Conservation (phyloP, 768 basidiomycete genomes). For the Termitomyces sp. region DNA sequence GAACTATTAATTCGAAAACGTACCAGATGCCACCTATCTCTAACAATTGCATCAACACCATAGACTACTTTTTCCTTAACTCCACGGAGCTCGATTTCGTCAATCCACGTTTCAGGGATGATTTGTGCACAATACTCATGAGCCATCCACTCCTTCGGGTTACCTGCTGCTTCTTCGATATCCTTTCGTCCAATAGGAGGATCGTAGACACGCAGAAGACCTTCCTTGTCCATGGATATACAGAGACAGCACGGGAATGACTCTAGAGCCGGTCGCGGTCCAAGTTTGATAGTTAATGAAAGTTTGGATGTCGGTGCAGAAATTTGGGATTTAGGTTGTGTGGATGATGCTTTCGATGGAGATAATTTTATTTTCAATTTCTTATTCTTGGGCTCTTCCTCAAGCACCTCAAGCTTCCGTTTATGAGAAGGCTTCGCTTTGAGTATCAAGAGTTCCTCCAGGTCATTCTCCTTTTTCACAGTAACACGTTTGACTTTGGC, state of each 20-base stretch:
- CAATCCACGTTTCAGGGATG: constrained; percentile 91
- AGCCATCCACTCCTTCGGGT: constrained; percentile 59
- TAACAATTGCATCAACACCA: constrained; percentile 85
- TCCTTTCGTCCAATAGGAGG: constrained; percentile 56
- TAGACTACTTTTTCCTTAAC: constrained; percentile 55
- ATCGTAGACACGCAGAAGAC: constrained; percentile 62
- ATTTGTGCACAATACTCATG: constrained; percentile 78
- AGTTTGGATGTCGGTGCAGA: constrained; percentile 27
- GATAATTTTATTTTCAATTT: constrained; percentile 38
- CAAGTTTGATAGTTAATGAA: constrained; percentile 62
- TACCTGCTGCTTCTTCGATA: constrained; percentile 39
- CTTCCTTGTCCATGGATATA: constrained; percentile 45
- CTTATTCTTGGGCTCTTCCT: constrained; percentile 38
- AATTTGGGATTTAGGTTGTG: constrained; percentile 4
- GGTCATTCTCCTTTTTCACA: constrained; percentile 19
- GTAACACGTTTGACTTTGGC: constrained; percentile 16
- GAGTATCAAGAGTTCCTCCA: constrained; percentile 14
- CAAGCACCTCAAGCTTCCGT: constrained; percentile 32
- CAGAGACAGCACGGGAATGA: constrained; percentile 67
- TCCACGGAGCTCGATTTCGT: constrained; percentile 48
- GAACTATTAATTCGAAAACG: constrained; percentile 18
- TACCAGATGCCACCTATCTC: constrained; percentile 91
- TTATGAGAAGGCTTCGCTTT: constrained; percentile 40
- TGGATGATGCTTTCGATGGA: constrained; percentile 17
- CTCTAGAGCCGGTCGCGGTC: constrained; percentile 55